Base-by-base conservation (phyloP, 129 eudicot species). In the Arctium minus region DNA sequence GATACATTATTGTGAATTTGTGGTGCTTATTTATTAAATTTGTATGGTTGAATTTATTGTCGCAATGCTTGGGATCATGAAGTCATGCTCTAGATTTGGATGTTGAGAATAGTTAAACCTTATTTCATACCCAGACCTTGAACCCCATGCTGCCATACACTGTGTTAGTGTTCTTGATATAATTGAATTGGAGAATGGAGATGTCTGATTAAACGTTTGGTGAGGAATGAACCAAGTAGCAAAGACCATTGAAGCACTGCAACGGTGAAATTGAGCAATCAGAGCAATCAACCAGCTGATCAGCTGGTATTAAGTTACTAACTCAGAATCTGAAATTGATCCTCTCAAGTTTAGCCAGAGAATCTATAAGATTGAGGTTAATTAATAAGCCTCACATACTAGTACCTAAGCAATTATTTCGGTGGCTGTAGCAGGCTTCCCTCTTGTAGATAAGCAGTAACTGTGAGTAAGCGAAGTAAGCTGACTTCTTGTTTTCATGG, bases 1-100 rank as follows among this genome's bases (percentile, higher is more conserved):
- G 48, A 71, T 80, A 71, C 67, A 48, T 56, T 8, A n/a, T 78
- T 22, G 73, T 78, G 53, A 78, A 8, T 17, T 78, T 22, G 56
- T 78, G 36, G 60, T 36, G 29, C 35, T 46, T 64, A 17, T 17
- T 17, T 60, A 60, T 60, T 60, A 9, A 33, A 35, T 9, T 60
- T 22, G 22, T 71, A n/a, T 48, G 48, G 27, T 71, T 13, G 11
- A 65, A 42, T 79, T 70, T 78, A 13, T 62, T 36, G 22, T 62
- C 29, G 40, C 64, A 1, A 65, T 27, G 39, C 64, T 38, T 78
- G 5, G 13, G 33, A 60, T 56, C 72, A 31, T 17, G 11, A 37
- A 56, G 48, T 35, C 72, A 8, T 56, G 72, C 72, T 56, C 33
- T 77, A 56, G 72, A 77, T 56, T 77, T 79, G 7, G 62, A 42